phyloP scores from a whole-genome alignment of 345 rosid genomes.

The Citrus reticulata region DNA sequence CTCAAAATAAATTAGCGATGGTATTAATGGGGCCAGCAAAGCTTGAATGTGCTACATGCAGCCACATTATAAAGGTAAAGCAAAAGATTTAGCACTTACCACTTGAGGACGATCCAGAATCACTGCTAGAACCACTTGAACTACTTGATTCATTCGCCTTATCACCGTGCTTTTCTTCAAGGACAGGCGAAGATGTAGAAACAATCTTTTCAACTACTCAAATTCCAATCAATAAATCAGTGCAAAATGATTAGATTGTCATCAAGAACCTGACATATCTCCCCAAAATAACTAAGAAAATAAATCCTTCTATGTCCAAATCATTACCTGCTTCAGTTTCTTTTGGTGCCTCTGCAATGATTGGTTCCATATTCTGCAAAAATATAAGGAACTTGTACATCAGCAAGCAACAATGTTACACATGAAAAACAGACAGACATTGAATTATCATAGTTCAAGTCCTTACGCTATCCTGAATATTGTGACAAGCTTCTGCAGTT shows the following conservation, averaged over 20 bases:
- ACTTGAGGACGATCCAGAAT: slow-evolving; percentile 46
- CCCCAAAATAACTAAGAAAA: neutral
- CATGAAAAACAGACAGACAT: neutral
- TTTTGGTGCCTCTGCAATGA: slow-evolving; percentile 17
- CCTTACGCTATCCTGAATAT: slow-evolving; percentile 44
- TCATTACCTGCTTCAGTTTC: slow-evolving; percentile 36
- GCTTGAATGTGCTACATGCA: neutral
- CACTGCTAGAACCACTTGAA: slow-evolving; percentile 47
- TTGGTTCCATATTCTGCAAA: slow-evolving; percentile 32
- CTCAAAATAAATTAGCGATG: neutral
- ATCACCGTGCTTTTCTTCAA: slow-evolving; percentile 29
- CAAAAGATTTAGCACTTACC: slow-evolving; percentile 27
- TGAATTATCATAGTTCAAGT: slow-evolving; percentile 11
- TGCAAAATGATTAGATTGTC: neutral
- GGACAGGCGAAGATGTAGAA: slow-evolving; percentile 20
- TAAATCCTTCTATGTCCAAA: slow-evolving; percentile 1
- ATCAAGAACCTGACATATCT: neutral
- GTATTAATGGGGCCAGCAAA: neutral
- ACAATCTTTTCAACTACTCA: slow-evolving; percentile 23
- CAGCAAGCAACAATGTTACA: neutral
- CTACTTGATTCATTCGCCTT: slow-evolving; percentile 34
- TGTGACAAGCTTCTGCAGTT: slow-evolving; percentile 33
- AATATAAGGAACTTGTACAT: neutral
- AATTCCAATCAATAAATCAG: slow-evolving; percentile 10
- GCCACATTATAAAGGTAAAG: neutral